Base-by-base conservation (phyloP, 345 rosid genomes). In the Moricandia moricandioides region DNA sequence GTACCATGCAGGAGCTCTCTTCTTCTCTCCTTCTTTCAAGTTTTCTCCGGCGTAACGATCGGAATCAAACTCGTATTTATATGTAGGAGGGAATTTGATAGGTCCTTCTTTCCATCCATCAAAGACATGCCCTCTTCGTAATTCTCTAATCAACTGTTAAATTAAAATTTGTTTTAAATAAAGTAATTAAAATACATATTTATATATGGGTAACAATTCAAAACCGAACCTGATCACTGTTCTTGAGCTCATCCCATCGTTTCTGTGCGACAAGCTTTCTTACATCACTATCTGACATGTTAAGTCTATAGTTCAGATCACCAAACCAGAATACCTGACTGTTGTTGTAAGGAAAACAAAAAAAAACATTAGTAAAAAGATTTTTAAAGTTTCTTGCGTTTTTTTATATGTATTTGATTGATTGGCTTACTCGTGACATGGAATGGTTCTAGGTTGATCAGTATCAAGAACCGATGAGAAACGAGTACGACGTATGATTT, bases 321-420 rank as follows among this genome's bases (percentile, higher is more conserved):
- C 99, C 99, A 24, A 96, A 96, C 99, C 98, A 96, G 79, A 91
- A 96, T 76, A 87, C 80, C 74, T 90, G 90, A 86, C 99, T 96
- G 97, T 77, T 72, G 3, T 77, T 72, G 3, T n/a, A 63, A 65
- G 29, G 35, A 68, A 5, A 5, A 62, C 0, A 9, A 39, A 35
- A 35, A 9, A 39, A 35, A 35, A 4, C 6, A 34, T 35, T 66
- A 71, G 62, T 37, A 59, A 45, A 56, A 40, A 33, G 4, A 18
- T 27, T 61, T 5, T 2, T 16, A 45, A 13, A 5, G 62, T 33
- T 56, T 16, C 13, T 40, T 57, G 58, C 10, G 14, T 57, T 37
- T 65, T 17, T 34, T 59, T 40, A 4, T 5, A 24, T 21, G 33
- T 24, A 13, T 29, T 35, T 60, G 64, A 52, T 27, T 55, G 54